Base-by-base conservation (phyloP, 257 asterid genomes). In the Nyctanthes arbortristis region DNA sequence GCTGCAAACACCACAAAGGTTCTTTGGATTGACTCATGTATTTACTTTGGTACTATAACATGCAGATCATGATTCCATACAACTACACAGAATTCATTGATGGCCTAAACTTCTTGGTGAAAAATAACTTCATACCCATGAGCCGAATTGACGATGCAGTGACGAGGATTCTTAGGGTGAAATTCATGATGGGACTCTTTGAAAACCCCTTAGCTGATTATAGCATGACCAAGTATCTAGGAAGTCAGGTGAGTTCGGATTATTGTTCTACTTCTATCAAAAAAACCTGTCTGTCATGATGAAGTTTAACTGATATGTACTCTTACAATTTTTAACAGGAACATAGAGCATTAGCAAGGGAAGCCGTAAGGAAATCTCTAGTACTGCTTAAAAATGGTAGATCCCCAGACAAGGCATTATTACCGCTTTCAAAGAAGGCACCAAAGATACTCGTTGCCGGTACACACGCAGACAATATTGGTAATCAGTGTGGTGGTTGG, bases 71-170 rank as follows among this genome's bases (percentile, higher is more conserved):
- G 96, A 75, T 89, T 45, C 95, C 96, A 27, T 73, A 65, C 71
- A 74, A 84, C 34, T 85, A 82, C 72, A 74, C 82, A 25, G 88
- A 85, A 25, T 87, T 85, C 81, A 86, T 90, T 12, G 66, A 80
- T 33, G 94, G 85, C 5, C 80, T 88, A 18, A 82, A 89, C 13
- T 40, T 20, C 10, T 62, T 87, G 82, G 92, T 88, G 70, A 78
- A 82, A 16, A 65, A 71, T 16, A 84, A 84, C 0, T 73, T 81
- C 64, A 39, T 89, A 33, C 72, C 84, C 32, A 80, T 87, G 70
- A 75, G 77, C 68, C 87, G 94, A 65, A 89, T 87, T 49, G 82
- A 89, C 6, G 96, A 89, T 77, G 94, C 96, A 18, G 96, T 89
- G 64, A 14, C 27, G 14, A 81, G 96, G 77, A 89, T 89, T 68